Percentiles rank a stretch among this genome's conserved stretches.
Evolutionary conservation across 106 monocot species (phyloP).

Genomic region (Chionographis japonica): DNA sequence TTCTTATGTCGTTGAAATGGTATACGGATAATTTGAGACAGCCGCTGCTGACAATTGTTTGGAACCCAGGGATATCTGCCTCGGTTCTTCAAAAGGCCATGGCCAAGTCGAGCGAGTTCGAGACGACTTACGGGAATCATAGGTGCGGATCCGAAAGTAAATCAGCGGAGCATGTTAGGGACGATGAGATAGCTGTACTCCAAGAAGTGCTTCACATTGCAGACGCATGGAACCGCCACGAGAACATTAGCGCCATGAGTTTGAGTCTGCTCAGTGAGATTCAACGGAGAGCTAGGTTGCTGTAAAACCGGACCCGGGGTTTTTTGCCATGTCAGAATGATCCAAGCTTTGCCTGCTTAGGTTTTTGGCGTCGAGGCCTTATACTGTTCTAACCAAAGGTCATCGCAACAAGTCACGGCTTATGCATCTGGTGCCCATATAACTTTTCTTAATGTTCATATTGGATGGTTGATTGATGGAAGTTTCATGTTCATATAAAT

Average conservation of each 20-base stretch:
- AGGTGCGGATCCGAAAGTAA: not conserved
- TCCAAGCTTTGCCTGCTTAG: too few relatives aligned
- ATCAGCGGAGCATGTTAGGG: not conserved
- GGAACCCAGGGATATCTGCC: slow-evolving; percentile 58
- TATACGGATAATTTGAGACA: too few relatives aligned
- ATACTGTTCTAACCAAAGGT: too few relatives aligned
- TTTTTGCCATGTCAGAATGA: not conserved
- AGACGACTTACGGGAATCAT: slow-evolving; percentile 42
- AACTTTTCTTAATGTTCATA: too few relatives aligned
- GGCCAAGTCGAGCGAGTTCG: slow-evolving; percentile 75
- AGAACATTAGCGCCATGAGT: slow-evolving; percentile 4
- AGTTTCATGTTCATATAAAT: too few relatives aligned
- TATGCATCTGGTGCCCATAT: too few relatives aligned
- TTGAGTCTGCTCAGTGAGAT: slow-evolving; percentile 28
- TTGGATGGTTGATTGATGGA: too few relatives aligned
- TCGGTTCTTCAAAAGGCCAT: slow-evolving; percentile 72
- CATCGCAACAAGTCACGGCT: too few relatives aligned
- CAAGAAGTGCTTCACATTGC: slow-evolving; percentile 22
- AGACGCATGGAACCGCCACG: slow-evolving; percentile 10
- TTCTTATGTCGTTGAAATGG: too few relatives aligned
- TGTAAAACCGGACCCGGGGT: too few relatives aligned
- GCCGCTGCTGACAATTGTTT: not conserved
- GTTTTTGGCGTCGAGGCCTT: too few relatives aligned
- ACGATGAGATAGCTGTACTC: slow-evolving; percentile 25
- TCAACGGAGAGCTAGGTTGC: slow-evolving; percentile 38